Evolutionary conservation across 139 green algal species (phyloP).

Genomic region (Picochlorum sp.): DNA sequence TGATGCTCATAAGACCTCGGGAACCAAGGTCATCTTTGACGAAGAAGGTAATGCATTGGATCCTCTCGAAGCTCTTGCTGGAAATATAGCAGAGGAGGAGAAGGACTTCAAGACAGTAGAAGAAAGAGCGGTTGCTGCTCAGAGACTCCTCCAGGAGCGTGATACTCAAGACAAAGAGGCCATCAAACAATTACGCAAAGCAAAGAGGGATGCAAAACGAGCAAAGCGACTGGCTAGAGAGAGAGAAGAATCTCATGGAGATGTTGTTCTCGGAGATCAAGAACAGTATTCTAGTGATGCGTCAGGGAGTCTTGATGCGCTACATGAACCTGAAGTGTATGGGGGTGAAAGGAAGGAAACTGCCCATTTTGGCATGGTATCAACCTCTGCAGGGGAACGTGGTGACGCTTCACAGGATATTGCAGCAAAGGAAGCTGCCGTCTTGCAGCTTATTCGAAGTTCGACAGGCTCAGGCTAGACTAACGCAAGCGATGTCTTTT

Average conservation of each 20-base stretch:
- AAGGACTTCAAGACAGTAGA: constrained; percentile 15
- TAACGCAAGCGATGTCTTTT: too few relatives aligned
- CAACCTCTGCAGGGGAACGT: too few relatives aligned
- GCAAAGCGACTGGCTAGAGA: constrained; percentile 19
- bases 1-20: constrained; percentile 17
- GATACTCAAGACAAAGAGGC: constrained; percentile 25
- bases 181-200: constrained; percentile 20
- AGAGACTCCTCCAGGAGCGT: constrained; percentile 30
- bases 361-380: too few relatives aligned
- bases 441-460: too few relatives aligned
- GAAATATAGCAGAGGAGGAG: neutral
- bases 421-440: too few relatives aligned
- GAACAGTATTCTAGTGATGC: too few relatives aligned
- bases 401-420: too few relatives aligned
- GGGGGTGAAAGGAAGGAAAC: too few relatives aligned
- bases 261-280: too few relatives aligned
- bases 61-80: constrained; percentile 46
- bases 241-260: neutral
- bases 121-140: constrained; percentile 43
- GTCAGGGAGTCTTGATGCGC: too few relatives aligned
- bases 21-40: constrained; percentile 63
- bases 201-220: constrained; percentile 33
- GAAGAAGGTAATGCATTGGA: constrained; percentile 49
- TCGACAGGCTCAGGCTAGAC: too few relatives aligned
- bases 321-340: too few relatives aligned